Evolutionary conservation across 805 yeast genomes (phyloP), one percentile per base, ranked within the genome.

Genomic region (Yamadazyma scolyti): DNA sequence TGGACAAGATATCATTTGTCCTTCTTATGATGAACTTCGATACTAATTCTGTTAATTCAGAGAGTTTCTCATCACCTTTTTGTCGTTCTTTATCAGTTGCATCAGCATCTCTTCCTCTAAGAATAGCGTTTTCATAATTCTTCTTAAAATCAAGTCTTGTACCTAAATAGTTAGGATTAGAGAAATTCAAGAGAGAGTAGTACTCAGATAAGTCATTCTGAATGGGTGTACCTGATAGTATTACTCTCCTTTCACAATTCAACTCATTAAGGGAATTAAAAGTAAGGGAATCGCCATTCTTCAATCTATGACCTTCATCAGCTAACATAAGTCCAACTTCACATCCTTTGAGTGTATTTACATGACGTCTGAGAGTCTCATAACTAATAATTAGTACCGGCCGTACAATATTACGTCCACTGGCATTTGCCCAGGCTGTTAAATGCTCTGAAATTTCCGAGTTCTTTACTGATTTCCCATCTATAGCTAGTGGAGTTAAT

Each of bases 161-260:
- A 0, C 98, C 98, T 26, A 93, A 61, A 22, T 86, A 71, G 0
- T 96, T 96, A 0, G 98, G 98, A 52, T 90, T 93, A 6, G 97
- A 95, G 63, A 90, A 90, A 47, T 80, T 85, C 38, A 93, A 64
- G 30, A 90, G 61, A 1, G 97, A 85, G 51, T 88, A 93, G 59
- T 90, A 90, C 58, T 90, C 98, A 0, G 95, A 81, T 20, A 90
- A 65, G 61, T 90, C 97, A 48, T 90, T 90, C 56, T 90, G 98
- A 42, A 90, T 89, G 1, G 98, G 98, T 0, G 98, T 90, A 22
- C 98, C 98, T 1, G 96, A 86, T 14, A 90, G 61, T 42, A 90
- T 90, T 6, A 90, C 97, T 36, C 98, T 71, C 48, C 98, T 69
- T 29, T 81, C 78, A 52, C 95, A 90, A 30, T 82, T 77, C 33